Conservation (phyloP, 2,329 filamentous ascomycete genomes). For the Neofusicoccum kwambonambiense region DNA sequence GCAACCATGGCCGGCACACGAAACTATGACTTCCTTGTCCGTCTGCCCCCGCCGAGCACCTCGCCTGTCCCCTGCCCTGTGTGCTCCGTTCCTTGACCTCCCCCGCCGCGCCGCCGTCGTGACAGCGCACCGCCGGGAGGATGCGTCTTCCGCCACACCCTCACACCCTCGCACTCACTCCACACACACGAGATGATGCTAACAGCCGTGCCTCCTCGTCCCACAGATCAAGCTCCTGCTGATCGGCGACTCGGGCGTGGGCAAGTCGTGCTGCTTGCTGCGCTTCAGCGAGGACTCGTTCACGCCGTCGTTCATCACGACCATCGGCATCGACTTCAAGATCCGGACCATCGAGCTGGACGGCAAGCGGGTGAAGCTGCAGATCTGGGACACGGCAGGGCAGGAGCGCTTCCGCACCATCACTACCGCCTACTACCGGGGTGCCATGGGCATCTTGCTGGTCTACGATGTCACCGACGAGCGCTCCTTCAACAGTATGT, state of each 20-base stretch:
- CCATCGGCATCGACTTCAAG: conserved; percentile 99
- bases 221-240: conserved; percentile 89
- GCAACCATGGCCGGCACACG: conserved; percentile 84
- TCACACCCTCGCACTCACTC: neutral
- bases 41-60: conserved; percentile 33
- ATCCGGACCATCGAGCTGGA: conserved; percentile 98
- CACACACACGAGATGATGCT: neutral
- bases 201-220: neutral
- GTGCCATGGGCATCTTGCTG: conserved; percentile 95
- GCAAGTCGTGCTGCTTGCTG: conserved; percentile 94
- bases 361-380: conserved; percentile 96
- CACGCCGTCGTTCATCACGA: conserved; percentile 96
- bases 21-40: conserved; percentile 98
- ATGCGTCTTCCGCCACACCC: conserved; percentile 6
- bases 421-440: conserved; percentile 97
- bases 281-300: conserved; percentile 98
- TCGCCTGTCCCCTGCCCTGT: conserved; percentile 20
- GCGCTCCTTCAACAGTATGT: conserved; percentile 89
- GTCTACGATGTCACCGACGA: conserved; percentile 99
- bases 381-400: conserved; percentile 99
- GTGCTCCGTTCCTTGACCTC: neutral
- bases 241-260: conserved; percentile 94
- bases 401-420: conserved; percentile 99
- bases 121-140: conserved; percentile 12
- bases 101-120: conserved; percentile 15